Base-by-base conservation (phyloP, 2,329 filamentous ascomycete species). In the Alternaria conjuncta region DNA sequence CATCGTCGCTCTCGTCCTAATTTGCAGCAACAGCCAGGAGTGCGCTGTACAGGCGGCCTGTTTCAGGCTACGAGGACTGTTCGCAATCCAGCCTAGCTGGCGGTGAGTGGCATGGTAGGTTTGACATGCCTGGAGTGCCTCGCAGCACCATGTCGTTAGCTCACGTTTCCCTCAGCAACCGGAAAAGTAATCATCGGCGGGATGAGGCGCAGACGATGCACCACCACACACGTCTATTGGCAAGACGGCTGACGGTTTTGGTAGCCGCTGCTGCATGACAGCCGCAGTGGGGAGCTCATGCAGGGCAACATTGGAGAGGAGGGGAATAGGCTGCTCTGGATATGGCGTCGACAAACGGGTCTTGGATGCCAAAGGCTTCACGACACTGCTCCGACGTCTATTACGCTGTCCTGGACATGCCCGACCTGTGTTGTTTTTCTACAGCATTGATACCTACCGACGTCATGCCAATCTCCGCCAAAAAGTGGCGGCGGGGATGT, bases 401-500 rank as follows among this genome's bases (percentile, higher is more conserved):
- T 10, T 44, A n/a, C 8, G 30, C 25, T 44, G 32, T 44, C 30
- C 23, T 44, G 28, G 51, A 30, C 23, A 44, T 57, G 51, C 44
- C 26, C 49, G 20, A 36, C 13, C 53, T 56, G 25, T 61, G 58
- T 62, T 58, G 41, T 45, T 55, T 47, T 43, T 47, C 25, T 46
- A 15, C 50, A 54, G 50, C 46, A 57, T 18, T 59, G 56, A 54
- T 50, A 51, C 32, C 46, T 18, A 28, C 13, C 15, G 51, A 61
- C 65, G 53, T 54, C 59, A 58, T 63, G 47, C 54, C 45, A 44
- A 54, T 60, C 49, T 57, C 36, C 63, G 59, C 56, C 28, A 61
- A 45, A 63, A 61, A 63, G 45, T 63, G 57, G 69, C 47, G 69
- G 73, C 64, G 64, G 44, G 56, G 43, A 49, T 71, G 71, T 68